Evolutionary conservation across 2,329 filamentous ascomycete genomes (phyloP).

Genomic region (Beauveria varroae): DNA sequence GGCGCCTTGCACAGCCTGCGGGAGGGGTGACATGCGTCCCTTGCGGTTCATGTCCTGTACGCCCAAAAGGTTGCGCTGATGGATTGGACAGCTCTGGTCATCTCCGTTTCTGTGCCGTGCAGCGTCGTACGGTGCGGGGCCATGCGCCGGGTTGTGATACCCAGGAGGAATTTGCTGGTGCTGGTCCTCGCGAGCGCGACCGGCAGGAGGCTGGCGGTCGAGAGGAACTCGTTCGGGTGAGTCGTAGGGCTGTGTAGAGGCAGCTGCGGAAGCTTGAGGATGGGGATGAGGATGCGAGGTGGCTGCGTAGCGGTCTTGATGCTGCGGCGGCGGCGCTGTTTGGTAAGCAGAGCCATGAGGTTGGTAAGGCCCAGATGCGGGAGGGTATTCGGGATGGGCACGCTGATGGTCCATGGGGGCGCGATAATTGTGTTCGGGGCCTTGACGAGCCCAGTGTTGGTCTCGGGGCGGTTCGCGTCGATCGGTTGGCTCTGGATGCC

Average conservation of each 20-base stretch:
- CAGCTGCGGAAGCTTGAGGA: constrained; percentile 18
- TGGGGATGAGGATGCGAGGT: constrained; percentile 24
- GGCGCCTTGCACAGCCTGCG: constrained; percentile 88
- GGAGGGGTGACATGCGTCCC: constrained; percentile 78
- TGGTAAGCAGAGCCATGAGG: constrained; percentile 24
- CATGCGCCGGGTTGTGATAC: constrained; percentile 31
- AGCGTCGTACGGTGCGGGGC: constrained; percentile 25
- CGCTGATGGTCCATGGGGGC: constrained; percentile 34
- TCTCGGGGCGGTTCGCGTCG: constrained; percentile 26
- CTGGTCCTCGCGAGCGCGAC: constrained; percentile 20
- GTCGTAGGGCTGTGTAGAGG: constrained; percentile 32
- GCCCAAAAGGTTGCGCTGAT: constrained; percentile 62
- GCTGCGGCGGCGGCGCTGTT: constrained; percentile 21
- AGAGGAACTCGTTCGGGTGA: constrained; percentile 44
- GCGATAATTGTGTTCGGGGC: constrained; percentile 26
- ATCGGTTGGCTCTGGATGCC: constrained; percentile 35
- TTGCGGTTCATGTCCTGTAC: constrained; percentile 75
- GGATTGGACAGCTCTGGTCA: constrained; percentile 48
- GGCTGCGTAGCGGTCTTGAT: constrained; percentile 26
- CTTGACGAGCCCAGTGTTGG: constrained; percentile 26
- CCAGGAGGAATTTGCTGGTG: constrained; percentile 33
- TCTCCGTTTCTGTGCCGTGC: constrained; percentile 33
- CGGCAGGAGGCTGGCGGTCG: constrained; percentile 24
- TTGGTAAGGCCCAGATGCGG: constrained; percentile 28
- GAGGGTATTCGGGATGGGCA: constrained; percentile 37